Base-by-base conservation (phyloP, 2,329 filamentous ascomycete species). In the Clonostachys sp. region DNA sequence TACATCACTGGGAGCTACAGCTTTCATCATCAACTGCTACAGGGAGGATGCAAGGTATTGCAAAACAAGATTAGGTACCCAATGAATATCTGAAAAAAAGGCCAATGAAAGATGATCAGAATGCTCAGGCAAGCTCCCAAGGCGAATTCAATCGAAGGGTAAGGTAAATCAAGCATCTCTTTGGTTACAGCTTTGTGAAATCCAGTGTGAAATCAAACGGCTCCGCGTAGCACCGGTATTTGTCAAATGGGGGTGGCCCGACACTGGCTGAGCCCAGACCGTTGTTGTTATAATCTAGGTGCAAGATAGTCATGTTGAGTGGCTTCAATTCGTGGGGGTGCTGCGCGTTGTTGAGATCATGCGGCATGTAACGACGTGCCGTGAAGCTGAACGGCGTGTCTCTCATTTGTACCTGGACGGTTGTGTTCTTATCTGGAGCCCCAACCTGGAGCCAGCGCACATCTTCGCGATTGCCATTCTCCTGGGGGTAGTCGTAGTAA, bases 401-500 rank as follows among this genome's bases (percentile, higher is more conserved):
- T 30, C 24, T 30, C 24, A 30, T 30, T 10, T 10, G 24, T 10
- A 30, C 24, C 9, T 30, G 24, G 24, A 30, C 24, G 16, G 18
- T 39, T 8, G 36, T n/a, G n/a, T 16, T 34, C 12, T 49, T 49
- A 14, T 47, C 50, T 16, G 44, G 16, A n/a, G 36, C 17, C 14
- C 12, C 20, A 12, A 47, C 6, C 8, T 61, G 58, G 13, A 77
- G 54, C 71, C 73, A 78, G 7, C 71, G 65, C 2, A 67, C 68
- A 42, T 78, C 74, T 3, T 68, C 73, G 6, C 72, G 66, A 53
- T 80, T 80, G 2, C 74, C 72, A 48, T 69, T 73, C 50, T 80
- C 77, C 54, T 81, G 77, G 0, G 77, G 77, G 35, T 72, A 73
- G 24, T 80, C 77, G 48, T 78, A 79, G 12, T 64, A 59, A 3